phyloP scores from a whole-genome alignment of 2,329 filamentous ascomycete genomes.

The Stagonosporopsis cucurbitacearum region DNA sequence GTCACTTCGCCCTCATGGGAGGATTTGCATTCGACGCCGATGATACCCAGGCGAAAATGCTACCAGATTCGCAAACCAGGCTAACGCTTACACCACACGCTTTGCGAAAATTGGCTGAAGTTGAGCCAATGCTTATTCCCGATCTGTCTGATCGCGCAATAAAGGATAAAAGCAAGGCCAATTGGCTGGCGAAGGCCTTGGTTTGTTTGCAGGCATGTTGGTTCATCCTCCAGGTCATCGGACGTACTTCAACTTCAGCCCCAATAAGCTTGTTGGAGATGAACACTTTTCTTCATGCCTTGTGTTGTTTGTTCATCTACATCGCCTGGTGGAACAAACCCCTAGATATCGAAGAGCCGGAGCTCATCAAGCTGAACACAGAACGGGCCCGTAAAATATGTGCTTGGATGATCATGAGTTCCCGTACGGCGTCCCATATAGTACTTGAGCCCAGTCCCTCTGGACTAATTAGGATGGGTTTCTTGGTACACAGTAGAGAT shows the following conservation, averaged over 20 bases:
- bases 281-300: background rate
- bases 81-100: background rate
- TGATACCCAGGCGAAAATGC: too few relatives aligned
- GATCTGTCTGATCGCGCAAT: background rate
- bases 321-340: slow-evolving; percentile 1
- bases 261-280: background rate
- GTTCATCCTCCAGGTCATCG: background rate
- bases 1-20: slow-evolving; percentile 1
- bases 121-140: background rate
- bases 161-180: background rate
- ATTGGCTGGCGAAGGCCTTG: background rate
- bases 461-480: too few relatives aligned
- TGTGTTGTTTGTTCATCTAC: background rate
- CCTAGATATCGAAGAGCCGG: background rate
- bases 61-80: too few relatives aligned
- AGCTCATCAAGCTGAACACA: too few relatives aligned
- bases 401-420: too few relatives aligned
- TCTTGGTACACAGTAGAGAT: too few relatives aligned
- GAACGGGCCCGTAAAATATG: too few relatives aligned
- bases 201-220: background rate
- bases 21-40: background rate
- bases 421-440: too few relatives aligned
- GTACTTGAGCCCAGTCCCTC: too few relatives aligned
- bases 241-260: background rate
- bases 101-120: background rate